phyloP scores from a whole-genome alignment of 2,329 filamentous ascomycete species.

The Pseudogymnoascus sp. region DNA sequence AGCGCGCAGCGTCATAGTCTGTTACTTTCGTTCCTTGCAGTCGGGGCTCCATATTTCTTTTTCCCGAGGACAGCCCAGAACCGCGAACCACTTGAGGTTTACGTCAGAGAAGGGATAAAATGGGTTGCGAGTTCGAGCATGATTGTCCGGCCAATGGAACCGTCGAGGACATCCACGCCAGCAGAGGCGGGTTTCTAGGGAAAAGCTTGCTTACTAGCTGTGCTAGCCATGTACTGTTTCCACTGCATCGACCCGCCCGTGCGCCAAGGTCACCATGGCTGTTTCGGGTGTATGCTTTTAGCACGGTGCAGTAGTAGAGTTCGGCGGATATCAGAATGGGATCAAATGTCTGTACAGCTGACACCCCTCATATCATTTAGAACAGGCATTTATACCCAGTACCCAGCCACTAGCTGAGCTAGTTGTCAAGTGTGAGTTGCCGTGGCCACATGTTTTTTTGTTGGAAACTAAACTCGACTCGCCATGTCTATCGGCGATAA shows the following conservation, averaged over 20 bases:
- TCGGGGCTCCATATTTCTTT: background rate
- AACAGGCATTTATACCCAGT: background rate
- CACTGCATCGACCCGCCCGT: background rate
- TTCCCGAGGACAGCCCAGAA: slow-evolving; percentile 3
- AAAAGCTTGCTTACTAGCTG: slow-evolving; percentile 3
- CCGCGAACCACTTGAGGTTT: background rate
- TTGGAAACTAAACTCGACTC: background rate
- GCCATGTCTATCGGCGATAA: background rate
- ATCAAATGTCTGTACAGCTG: background rate
- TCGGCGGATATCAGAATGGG: background rate
- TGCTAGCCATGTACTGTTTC: slow-evolving; percentile 1
- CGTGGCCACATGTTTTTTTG: background rate
- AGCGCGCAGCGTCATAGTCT: background rate
- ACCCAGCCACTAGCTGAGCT: too few species aligned
- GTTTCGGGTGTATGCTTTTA: background rate
- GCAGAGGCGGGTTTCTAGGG: background rate
- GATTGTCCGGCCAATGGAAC: background rate
- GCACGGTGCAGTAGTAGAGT: background rate
- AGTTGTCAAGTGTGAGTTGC: background rate
- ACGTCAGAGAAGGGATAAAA: background rate
- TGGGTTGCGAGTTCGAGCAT: background rate
- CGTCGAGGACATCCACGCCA: background rate
- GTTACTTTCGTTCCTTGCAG: slow-evolving; percentile 1
- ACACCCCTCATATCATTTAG: background rate
- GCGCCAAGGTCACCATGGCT: background rate